A percentile compares a stretch with the other conserved stretches of the same genome.
Evolutionary conservation across 352 stramenopile genomes (phyloP).

Genomic region (Pythium aphanidermatum): DNA sequence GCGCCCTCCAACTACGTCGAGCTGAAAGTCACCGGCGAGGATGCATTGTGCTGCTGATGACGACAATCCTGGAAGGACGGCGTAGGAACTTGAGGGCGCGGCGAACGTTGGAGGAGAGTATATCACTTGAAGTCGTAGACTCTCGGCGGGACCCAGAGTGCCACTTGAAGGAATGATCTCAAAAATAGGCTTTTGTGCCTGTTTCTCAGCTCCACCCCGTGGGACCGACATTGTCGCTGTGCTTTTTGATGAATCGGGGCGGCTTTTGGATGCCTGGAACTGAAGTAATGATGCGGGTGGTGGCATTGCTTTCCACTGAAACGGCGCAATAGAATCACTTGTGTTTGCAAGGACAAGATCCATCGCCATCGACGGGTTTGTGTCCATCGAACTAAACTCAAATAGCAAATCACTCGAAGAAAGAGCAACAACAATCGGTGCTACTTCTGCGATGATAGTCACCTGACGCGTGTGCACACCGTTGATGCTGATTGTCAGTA

Average conservation of each 20-base stretch:
- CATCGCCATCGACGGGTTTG: slow-evolving; percentile 38
- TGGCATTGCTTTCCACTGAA: slow-evolving; percentile 55
- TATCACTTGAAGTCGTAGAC: slow-evolving; percentile 38
- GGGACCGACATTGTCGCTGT: slow-evolving; percentile 7
- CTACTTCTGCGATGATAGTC: slow-evolving; percentile 80
- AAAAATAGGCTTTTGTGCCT: slow-evolving; percentile 25
- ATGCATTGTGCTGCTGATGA: slow-evolving; percentile 8
- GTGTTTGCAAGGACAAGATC: slow-evolving; percentile 86
- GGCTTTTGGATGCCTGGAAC: slow-evolving; percentile 5
- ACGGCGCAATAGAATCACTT: slow-evolving; percentile 84
- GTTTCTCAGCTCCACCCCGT: slow-evolving; percentile 14
- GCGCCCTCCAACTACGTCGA: slow-evolving; percentile 51
- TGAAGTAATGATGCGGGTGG: too few species aligned
- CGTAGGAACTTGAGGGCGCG: slow-evolving; percentile 4
- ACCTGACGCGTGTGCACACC: slow-evolving; percentile 78
- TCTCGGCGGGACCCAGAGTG: slow-evolving; percentile 25
- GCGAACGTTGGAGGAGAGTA: slow-evolving; percentile 37
- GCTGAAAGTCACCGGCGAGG: slow-evolving; percentile 39
- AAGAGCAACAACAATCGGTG: slow-evolving; percentile 83
- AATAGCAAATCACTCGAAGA: slow-evolving; percentile 53
- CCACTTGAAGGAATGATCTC: slow-evolving; percentile 47
- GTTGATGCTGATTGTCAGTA: slow-evolving; percentile 85
- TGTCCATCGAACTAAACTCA: slow-evolving; percentile 62
- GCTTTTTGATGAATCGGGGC: slow-evolving; percentile 60
- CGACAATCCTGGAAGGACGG: neutral